Evolutionary conservation across 116 monocot genomes (phyloP).

Genomic region (Phalaenopsis hybrid): DNA sequence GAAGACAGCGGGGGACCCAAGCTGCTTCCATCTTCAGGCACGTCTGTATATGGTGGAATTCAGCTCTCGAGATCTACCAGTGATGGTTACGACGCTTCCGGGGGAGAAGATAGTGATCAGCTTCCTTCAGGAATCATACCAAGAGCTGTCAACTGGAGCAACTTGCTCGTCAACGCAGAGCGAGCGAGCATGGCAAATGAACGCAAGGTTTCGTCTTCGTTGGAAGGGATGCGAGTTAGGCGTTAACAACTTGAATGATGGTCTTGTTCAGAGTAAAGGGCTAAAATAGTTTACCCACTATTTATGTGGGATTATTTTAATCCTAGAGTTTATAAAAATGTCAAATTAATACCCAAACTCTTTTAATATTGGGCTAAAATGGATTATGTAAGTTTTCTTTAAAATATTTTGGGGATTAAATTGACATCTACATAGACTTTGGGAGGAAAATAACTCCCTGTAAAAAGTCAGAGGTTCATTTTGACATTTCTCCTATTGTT

Average conservation of each 20-base stretch:
- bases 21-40: neutral
- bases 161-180: neutral
- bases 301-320: no score
- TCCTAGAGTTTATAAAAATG: no score
- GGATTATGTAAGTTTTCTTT: no score
- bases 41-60: conserved; percentile 31
- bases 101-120: conserved; percentile 91
- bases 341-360: no score
- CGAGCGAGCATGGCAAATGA: neutral
- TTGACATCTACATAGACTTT: no score
- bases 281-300: no score
- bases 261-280: neutral
- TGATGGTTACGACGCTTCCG: conserved; percentile 97
- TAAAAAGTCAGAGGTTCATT: no score
- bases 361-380: no score
- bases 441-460: no score
- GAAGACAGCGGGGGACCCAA: conserved; percentile 6
- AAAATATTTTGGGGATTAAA: no score
- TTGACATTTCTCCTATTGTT: no score
- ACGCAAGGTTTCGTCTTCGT: neutral
- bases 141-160: conserved; percentile 71
- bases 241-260: neutral
- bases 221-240: neutral
- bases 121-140: conserved; percentile 83
- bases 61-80: conserved; percentile 61